Evolutionary conservation across 2,329 filamentous ascomycete species (phyloP).

Genomic region (Coccinonectria pachysandricola): DNA sequence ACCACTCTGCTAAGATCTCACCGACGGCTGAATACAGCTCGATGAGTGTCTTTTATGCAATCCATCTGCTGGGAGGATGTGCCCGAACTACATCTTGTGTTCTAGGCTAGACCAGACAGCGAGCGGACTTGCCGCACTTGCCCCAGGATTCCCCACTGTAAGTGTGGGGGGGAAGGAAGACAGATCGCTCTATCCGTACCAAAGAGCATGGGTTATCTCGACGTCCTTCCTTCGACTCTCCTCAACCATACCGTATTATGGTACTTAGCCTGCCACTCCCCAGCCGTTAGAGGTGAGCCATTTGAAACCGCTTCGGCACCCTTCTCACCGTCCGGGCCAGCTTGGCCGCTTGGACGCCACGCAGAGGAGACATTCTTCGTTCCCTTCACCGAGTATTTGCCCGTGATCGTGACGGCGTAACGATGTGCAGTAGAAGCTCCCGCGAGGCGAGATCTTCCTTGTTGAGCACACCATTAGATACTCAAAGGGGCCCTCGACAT

Average conservation of each 20-base stretch:
- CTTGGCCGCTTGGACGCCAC: constrained; percentile 59
- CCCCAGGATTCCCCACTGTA: no score
- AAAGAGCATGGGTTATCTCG: no score
- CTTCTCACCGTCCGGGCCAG: constrained; percentile 8
- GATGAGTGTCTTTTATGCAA: no score
- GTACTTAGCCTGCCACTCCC: constrained; percentile 43
- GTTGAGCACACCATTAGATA: constrained; percentile 74
- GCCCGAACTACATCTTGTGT: no score
- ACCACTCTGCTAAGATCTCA: no score
- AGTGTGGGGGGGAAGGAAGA: no score
- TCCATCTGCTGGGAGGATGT: no score
- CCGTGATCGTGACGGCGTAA: constrained; percentile 27
- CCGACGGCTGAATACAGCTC: no score
- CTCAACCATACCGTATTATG: constrained; percentile 47
- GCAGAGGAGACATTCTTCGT: constrained; percentile 81
- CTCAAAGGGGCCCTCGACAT: constrained; percentile 89
- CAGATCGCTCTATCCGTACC: no score
- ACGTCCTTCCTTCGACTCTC: constrained; percentile 49
- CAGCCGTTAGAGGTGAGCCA: constrained; percentile 19
- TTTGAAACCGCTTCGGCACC: constrained; percentile 8
- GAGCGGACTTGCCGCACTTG: no score
- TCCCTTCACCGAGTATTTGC: constrained; percentile 45
- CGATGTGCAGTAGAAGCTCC: constrained; percentile 70
- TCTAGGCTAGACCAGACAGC: no score
- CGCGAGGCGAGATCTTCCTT: constrained; percentile 85